Conservation (phyloP, 176 grass and related monocot species). For the Lolium rigidum region DNA sequence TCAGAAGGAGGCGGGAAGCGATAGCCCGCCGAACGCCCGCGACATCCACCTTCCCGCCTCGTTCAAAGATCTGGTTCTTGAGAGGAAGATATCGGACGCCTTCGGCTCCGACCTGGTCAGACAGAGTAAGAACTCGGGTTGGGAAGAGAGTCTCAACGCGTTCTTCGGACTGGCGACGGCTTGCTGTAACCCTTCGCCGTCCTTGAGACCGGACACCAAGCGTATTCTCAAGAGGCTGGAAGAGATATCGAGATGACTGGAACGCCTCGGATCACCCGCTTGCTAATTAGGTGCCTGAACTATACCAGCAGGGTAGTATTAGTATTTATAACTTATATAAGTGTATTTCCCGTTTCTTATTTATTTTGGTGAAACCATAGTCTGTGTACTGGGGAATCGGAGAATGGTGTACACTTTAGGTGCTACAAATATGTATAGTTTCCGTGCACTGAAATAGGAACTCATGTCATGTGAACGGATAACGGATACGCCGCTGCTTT, state of each 20-base stretch:
- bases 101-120: constrained; percentile 64
- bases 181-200: constrained; percentile 78
- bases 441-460: constrained; percentile 23
- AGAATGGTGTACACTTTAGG: constrained; percentile 14
- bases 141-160: constrained; percentile 54
- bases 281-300: constrained; percentile 28
- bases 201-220: constrained; percentile 74
- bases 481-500: constrained; percentile 1
- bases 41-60: constrained; percentile 63
- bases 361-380: constrained; percentile 22
- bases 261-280: neutral
- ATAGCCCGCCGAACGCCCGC: constrained; percentile 36
- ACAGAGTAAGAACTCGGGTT: constrained; percentile 52
- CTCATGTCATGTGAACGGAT: neutral
- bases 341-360: constrained; percentile 20
- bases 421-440: constrained; percentile 41
- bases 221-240: constrained; percentile 60
- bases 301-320: constrained; percentile 46
- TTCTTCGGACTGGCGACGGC: constrained; percentile 60
- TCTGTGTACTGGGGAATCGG: constrained; percentile 19
- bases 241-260: constrained; percentile 56
- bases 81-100: constrained; percentile 72
- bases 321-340: constrained; percentile 23
- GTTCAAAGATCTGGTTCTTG: constrained; percentile 80
- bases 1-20: constrained; percentile 60